Evolutionary conservation across 2,329 filamentous ascomycete species (phyloP).

Genomic region (Coniochaeta sp.): DNA sequence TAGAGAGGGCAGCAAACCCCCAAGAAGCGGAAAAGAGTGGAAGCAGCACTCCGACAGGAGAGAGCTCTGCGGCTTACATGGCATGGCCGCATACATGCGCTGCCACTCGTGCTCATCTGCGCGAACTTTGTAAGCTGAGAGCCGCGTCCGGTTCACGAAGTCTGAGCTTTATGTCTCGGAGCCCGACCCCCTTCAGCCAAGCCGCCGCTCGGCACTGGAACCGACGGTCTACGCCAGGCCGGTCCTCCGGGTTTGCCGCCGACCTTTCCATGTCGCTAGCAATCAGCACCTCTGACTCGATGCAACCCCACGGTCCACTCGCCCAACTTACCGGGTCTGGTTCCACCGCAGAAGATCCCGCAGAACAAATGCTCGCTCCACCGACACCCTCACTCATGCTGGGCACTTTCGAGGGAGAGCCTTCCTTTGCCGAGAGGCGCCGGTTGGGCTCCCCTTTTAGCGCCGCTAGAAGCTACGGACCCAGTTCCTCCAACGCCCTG

Average conservation of each 20-base stretch:
- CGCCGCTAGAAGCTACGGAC: slow-evolving; percentile 50
- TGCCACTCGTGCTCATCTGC: slow-evolving; percentile 54
- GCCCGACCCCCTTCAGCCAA: slow-evolving; percentile 49
- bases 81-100: slow-evolving; percentile 59
- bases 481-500: slow-evolving; percentile 48
- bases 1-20: slow-evolving; percentile 18
- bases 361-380: slow-evolving; percentile 4
- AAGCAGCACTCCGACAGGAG: slow-evolving; percentile 48
- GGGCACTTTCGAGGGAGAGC: slow-evolving; percentile 19
- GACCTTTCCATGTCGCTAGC: slow-evolving; percentile 59
- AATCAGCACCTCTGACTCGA: slow-evolving; percentile 56
- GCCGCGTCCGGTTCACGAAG: slow-evolving; percentile 32
- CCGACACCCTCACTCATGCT: slow-evolving; percentile 6
- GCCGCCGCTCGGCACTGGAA: slow-evolving; percentile 42
- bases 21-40: slow-evolving; percentile 35
- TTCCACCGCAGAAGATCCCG: slow-evolving; percentile 25
- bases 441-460: slow-evolving; percentile 49
- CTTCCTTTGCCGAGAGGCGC: slow-evolving; percentile 22
- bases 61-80: slow-evolving; percentile 39
- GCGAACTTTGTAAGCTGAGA: slow-evolving; percentile 55
- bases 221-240: slow-evolving; percentile 38
- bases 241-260: slow-evolving; percentile 44
- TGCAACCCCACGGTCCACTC: slow-evolving; percentile 56
- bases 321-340: slow-evolving; percentile 49
- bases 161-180: slow-evolving; percentile 41